Evolutionary conservation across 176 grass and related monocot species (phyloP).

Genomic region (Eragrostis nindensis): DNA sequence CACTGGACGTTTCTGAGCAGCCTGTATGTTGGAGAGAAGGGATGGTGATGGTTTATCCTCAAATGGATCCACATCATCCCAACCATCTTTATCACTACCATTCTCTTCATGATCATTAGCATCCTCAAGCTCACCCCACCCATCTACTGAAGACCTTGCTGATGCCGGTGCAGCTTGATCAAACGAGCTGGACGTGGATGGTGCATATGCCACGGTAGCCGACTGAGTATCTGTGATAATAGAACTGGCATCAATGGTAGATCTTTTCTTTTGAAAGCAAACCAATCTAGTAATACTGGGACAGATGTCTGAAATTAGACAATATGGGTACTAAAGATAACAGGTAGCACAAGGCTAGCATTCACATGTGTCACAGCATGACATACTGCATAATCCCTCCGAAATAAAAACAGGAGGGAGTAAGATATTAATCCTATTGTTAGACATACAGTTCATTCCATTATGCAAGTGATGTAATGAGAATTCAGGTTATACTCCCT

Average conservation of each 20-base stretch:
- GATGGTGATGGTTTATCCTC: conserved; percentile 67
- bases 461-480: conserved; percentile 29
- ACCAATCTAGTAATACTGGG: not conserved
- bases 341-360: conserved; percentile 22
- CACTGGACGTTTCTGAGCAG: conserved; percentile 90
- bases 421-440: not conserved
- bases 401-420: too few relatives aligned
- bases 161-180: conserved; percentile 79
- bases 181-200: conserved; percentile 53
- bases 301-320: not conserved
- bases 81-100: conserved; percentile 80
- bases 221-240: conserved; percentile 38
- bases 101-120: conserved; percentile 57
- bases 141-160: conserved; percentile 73
- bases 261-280: conserved; percentile 15
- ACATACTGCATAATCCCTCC: not conserved
- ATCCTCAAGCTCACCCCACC: conserved; percentile 86
- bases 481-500: not conserved
- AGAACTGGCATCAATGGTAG: conserved; percentile 29
- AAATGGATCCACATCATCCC: conserved; percentile 91
- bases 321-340: not conserved
- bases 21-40: conserved; percentile 76
- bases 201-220: conserved; percentile 40
- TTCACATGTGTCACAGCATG: conserved; percentile 20
- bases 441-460: not conserved